Evolutionary conservation across 2,329 filamentous ascomycete species (phyloP), one percentile per base, ranked within the genome.

Genomic region (Metarhizium brunneum): DNA sequence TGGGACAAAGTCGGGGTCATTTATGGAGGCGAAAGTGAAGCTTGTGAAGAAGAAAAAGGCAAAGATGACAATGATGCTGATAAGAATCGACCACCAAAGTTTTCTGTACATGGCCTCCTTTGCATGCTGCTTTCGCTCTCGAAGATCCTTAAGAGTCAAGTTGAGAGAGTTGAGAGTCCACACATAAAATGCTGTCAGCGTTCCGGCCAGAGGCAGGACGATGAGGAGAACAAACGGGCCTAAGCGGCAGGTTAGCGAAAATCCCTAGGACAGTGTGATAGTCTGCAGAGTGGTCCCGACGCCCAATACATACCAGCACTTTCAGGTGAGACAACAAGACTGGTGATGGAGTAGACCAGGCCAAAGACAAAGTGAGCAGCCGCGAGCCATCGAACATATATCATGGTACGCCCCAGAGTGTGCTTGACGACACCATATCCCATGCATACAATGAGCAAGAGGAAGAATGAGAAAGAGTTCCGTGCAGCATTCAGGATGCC

Each of bases 21-120:
- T 83, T 50, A 85, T 84, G 13, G 91, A 92, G 51, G 92, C 92
- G 69, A 99, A 96, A 0, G 89, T 90, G 72, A 96, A 91, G 63
- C 89, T 95, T 77, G 96, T 97, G 77, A 97, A 86, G 77, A 99
- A 97, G 79, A 99, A 96, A 76, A 99, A 99, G 56, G 81, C 91
- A 64, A 99, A 99, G 63, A 97, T 96, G 63, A 97, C 90, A 51
- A 97, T 75, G 68, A 99, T 95, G 69, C 88, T 95, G 60, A 83
- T 78, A 49, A 99, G 79, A 58, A 99, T 96, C 69, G 90, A 92
- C 92, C 92, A 99, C 92, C 95, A 99, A 14, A 99, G 83, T 71
- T 95, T 95, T 74, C 88, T 92, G 74, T 97, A 99, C 95, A 99
- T 99, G 72, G 83, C 73, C 50, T 92, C 90, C 70, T 99, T 99